Evolutionary conservation across 192 early-diverging fungal genomes (phyloP), one percentile per base, ranked within the genome.

Genomic region (Coemansia furcata): DNA sequence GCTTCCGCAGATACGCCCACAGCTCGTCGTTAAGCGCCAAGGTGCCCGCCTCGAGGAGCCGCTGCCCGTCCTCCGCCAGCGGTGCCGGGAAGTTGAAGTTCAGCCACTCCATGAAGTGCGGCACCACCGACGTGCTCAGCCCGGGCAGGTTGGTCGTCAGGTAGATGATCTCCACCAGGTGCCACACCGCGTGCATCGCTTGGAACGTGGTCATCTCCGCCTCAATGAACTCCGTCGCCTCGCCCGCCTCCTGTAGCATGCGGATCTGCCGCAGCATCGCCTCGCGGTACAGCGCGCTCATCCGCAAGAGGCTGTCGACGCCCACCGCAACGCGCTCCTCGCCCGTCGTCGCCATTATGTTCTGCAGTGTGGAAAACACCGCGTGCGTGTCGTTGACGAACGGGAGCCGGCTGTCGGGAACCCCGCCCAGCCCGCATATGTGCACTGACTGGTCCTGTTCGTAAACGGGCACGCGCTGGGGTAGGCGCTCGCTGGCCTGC

Each of bases 311-410:
- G 0, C 60, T 40, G 38, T 68, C 71, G 4, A 75, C 37, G 1
- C 63, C 71, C 40, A 71, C 69, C 0, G 50, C 5, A 3, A 19
- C 36, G 4, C 36, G 35, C 3, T 66, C 52, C 3, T 19, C 5
- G 23, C 64, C 19, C 14, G 11, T 9, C 17, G 61, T 54, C 32
- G 47, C 63, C 70, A 82, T 67, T 19, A 74, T 32, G 2, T 44
- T 69, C 54, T 84, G 83, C 17, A 84, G 32, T 10, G 71, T 66
- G 0, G 50, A 23, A 42, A 84, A 84, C 10, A 74, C 72, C 26
- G 83, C 74, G 54, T 84, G 83, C 38, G 83, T 74, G 65, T 80
- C 83, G 38, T 70, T 74, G 23, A 69, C 35, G 57, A 84, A 84
- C 33, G 77, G 42, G 4, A 71, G 65, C 11, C 76, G 76, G 17